Evolutionary conservation across 2,329 filamentous ascomycete species (phyloP).

Genomic region (Paecilomyces dactylethromorphus): DNA sequence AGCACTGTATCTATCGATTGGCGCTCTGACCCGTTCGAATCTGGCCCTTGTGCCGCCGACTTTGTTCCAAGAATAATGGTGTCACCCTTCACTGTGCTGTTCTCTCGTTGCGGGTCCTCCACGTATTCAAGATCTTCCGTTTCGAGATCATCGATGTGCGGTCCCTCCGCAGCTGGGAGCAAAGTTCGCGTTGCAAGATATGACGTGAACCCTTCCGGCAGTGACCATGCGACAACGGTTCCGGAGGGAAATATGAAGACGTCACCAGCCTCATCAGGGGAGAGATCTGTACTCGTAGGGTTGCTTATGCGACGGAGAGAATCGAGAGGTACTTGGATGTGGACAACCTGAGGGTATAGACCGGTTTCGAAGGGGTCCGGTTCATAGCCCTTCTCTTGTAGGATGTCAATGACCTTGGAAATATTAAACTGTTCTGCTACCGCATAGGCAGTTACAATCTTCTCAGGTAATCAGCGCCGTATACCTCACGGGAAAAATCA

Average conservation of each 20-base stretch:
- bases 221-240: conserved; percentile 85
- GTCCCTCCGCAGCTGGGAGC: conserved; percentile 66
- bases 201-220: conserved; percentile 67
- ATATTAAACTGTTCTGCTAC: conserved; percentile 63
- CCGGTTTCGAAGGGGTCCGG: conserved; percentile 58
- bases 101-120: conserved; percentile 65
- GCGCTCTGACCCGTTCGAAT: conserved; percentile 16
- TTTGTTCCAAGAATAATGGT: conserved; percentile 83
- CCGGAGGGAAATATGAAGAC: conserved; percentile 95
- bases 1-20: conserved; percentile 58
- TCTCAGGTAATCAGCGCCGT: conserved; percentile 8
- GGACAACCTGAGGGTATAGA: conserved; percentile 60
- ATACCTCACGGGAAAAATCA: background rate
- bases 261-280: conserved; percentile 59
- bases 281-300: conserved; percentile 29
- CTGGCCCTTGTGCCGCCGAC: conserved; percentile 18
- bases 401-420: conserved; percentile 48
- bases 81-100: conserved; percentile 75
- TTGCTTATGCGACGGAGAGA: conserved; percentile 39
- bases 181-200: conserved; percentile 66
- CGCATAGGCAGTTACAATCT: conserved; percentile 58
- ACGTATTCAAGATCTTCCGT: conserved; percentile 85
- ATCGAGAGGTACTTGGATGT: conserved; percentile 47
- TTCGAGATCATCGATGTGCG: conserved; percentile 67
- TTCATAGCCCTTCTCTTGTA: conserved; percentile 53